A percentile compares a stretch with the other conserved stretches of the same genome.
Evolutionary conservation across 208 protist species (phyloP).

Genomic region (Leishmania lainsoni): DNA sequence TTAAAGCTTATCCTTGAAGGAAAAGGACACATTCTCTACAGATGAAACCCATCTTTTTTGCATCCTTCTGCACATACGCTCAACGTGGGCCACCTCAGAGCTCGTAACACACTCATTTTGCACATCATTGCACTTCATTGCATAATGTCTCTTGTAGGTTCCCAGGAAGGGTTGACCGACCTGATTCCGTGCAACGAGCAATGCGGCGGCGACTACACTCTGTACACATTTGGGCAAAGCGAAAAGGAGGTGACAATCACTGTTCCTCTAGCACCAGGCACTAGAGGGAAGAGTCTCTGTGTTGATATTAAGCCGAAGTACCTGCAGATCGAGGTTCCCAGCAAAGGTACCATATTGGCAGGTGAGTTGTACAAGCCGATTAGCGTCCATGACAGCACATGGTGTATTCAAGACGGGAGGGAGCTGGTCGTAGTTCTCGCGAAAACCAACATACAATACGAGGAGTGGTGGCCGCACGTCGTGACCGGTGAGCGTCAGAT

Average conservation of each 20-base stretch:
- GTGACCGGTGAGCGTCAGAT: constrained; percentile 72
- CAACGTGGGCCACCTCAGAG: not conserved
- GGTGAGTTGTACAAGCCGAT: constrained; percentile 80
- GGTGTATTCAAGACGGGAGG: constrained; percentile 78
- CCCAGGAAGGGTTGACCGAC: constrained; percentile 64
- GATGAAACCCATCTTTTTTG: constrained; percentile 5
- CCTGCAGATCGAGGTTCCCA: constrained; percentile 54
- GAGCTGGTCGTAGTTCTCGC: constrained; percentile 66
- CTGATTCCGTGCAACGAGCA: constrained; percentile 81
- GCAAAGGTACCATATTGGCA: constrained; percentile 48
- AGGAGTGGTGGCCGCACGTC: constrained; percentile 91
- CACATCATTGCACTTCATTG: not conserved
- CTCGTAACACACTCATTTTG: not conserved
- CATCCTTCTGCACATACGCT: not conserved
- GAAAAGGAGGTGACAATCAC: constrained; percentile 79
- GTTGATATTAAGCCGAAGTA: constrained; percentile 54
- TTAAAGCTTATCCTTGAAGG: not conserved
- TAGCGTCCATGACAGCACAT: constrained; percentile 82
- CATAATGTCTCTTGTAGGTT: constrained; percentile 60
- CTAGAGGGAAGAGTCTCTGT: constrained; percentile 54
- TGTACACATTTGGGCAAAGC: constrained; percentile 79
- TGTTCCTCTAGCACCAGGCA: constrained; percentile 56
- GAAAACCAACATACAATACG: constrained; percentile 84
- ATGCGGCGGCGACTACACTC: constrained; percentile 80
- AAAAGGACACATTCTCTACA: not conserved